phyloP scores from a whole-genome alignment of 805 yeast genomes.

The Barnettozyma botsteinii region DNA sequence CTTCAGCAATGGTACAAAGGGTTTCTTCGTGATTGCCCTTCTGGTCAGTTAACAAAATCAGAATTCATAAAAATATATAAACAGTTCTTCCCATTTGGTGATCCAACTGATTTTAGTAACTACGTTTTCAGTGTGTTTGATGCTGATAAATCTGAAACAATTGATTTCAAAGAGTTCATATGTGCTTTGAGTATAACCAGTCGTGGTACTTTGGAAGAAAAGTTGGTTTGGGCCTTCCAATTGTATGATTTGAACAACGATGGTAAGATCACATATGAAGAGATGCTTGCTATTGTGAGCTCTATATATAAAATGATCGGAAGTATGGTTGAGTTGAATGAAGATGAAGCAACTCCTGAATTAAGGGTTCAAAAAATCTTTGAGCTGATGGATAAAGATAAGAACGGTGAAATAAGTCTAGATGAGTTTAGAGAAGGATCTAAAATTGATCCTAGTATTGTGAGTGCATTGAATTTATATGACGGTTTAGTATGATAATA shows the following conservation, averaged over 20 bases:
- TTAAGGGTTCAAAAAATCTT: conserved; percentile 79
- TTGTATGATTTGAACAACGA: conserved; percentile 78
- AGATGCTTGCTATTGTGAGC: conserved; percentile 70
- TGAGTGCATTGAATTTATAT: conserved; percentile 70
- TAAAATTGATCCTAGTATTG: conserved; percentile 70
- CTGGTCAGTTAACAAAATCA: conserved; percentile 77
- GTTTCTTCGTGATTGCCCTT: conserved; percentile 87
- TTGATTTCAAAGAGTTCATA: conserved; percentile 90
- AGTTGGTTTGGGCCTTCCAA: conserved; percentile 83
- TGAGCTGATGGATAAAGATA: conserved; percentile 61
- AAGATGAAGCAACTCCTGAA: conserved; percentile 91
- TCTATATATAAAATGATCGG: conserved; percentile 96
- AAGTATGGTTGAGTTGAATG: conserved; percentile 80
- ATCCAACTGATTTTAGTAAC: conserved; percentile 85
- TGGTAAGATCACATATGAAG: conserved; percentile 70
- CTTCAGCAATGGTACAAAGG: conserved; percentile 99
- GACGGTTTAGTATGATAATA: conserved; percentile 61
- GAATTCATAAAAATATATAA: conserved; percentile 90
- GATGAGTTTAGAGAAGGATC: conserved; percentile 83
- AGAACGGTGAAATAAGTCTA: conserved; percentile 62
- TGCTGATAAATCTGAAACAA: conserved; percentile 67
- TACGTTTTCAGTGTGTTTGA: conserved; percentile 88
- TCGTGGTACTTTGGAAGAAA: conserved; percentile 80
- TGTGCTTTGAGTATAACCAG: conserved; percentile 81
- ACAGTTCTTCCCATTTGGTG: conserved; percentile 98